phyloP scores from a whole-genome alignment of 2,329 filamentous ascomycete species.

The Colletotrichum sp. region DNA sequence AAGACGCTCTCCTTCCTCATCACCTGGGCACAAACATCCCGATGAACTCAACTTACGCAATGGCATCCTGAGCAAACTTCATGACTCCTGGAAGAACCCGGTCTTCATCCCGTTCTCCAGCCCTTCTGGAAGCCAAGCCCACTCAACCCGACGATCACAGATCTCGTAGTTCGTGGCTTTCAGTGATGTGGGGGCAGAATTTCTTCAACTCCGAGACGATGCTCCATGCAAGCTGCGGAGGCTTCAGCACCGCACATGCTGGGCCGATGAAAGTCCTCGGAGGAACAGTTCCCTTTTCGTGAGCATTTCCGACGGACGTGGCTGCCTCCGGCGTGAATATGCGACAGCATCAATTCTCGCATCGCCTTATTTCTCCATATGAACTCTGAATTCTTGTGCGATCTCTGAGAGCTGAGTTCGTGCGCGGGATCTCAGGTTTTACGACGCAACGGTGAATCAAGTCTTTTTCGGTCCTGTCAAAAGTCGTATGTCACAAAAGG shows the following conservation, averaged over 20 bases:
- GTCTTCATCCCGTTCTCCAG: not conserved
- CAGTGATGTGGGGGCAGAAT: not conserved
- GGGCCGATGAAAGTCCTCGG: not conserved
- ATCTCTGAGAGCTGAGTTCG: not conserved
- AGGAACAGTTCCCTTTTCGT: not conserved
- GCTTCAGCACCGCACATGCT: not conserved
- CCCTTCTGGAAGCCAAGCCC: not conserved
- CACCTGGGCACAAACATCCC: not conserved
- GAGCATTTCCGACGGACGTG: not conserved
- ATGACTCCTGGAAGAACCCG: not conserved
- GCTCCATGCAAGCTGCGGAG: not conserved
- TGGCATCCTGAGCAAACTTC: not conserved
- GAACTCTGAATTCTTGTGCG: not conserved
- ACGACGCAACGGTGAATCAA: not conserved
- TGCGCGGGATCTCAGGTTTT: not conserved
- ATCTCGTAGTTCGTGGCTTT: not conserved
- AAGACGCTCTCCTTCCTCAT: not conserved
- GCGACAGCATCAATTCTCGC: not conserved
- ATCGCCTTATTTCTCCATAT: not conserved
- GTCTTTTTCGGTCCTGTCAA: not conserved
- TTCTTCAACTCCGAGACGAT: not conserved
- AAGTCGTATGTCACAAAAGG: not conserved
- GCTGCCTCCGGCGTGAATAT: not conserved
- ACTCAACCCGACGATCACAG: not conserved
- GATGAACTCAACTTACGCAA: not conserved